These are phyloP conservation scores for Penicillium sp. DNA, from an alignment of 2,329 filamentous ascomycete species.

Conservation along the genomic window DNA sequence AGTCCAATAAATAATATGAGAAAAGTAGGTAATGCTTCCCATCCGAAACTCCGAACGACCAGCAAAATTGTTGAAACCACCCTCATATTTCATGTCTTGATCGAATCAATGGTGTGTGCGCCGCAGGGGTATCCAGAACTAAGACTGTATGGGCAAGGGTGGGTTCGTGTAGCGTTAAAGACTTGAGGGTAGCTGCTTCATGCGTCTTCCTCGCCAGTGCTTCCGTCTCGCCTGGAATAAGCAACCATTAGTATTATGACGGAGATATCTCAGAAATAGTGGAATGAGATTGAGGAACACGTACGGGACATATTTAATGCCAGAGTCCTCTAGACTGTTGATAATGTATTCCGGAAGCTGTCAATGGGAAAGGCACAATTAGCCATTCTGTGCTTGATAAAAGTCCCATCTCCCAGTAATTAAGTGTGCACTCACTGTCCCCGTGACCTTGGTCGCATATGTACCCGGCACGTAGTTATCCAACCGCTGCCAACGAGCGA, in stretches of 20 bases:
- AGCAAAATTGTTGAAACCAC: slow-evolving; percentile 8
- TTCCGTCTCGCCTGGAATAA: slow-evolving; percentile 45
- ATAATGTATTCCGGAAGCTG: slow-evolving; percentile 59
- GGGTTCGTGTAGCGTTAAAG: slow-evolving; percentile 6
- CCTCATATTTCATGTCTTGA: slow-evolving; percentile 1
- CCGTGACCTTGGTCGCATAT: slow-evolving; percentile 93
- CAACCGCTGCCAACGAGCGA: slow-evolving; percentile 92
- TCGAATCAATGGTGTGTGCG: slow-evolving; percentile 4
- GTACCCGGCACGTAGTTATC: slow-evolving; percentile 84
- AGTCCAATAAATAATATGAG: slow-evolving; percentile 16
- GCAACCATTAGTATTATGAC: slow-evolving; percentile 7
- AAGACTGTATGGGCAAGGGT: slow-evolving; percentile 6
- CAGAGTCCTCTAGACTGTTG: slow-evolving; percentile 57
- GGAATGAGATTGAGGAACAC: slow-evolving; percentile 22
- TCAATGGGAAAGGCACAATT: neutral
- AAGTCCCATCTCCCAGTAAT: neutral
- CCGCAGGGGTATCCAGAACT: slow-evolving; percentile 12
- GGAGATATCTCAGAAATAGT: neutral
- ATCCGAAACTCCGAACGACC: slow-evolving; percentile 23
- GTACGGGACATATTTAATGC: slow-evolving; percentile 61
- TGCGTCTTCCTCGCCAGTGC: slow-evolving; percentile 46
- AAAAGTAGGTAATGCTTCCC: slow-evolving; percentile 24
- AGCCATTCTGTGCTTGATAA: neutral
- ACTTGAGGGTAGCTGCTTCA: slow-evolving; percentile 20
- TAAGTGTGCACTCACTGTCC: slow-evolving; percentile 55